Percentiles rank a stretch among this genome's conserved stretches.
Evolutionary conservation across 2,329 filamentous ascomycete genomes (phyloP).

Genomic region (Botrytis tulipae): DNA sequence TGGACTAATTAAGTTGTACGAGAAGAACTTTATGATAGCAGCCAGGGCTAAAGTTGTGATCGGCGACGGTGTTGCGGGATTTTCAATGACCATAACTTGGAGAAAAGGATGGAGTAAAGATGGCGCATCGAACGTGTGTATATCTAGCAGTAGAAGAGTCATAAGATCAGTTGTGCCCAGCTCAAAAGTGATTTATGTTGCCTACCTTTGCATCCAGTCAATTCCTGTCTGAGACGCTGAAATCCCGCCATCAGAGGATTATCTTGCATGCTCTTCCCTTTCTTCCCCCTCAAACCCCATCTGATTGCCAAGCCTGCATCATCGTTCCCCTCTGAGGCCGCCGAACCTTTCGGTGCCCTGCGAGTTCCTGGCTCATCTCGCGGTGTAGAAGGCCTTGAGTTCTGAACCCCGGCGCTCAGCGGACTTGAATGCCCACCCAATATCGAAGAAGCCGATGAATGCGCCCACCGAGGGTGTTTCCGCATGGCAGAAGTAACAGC

Average conservation of each 20-base stretch:
- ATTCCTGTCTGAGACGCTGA: constrained; percentile 80
- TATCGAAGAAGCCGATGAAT: constrained; percentile 94
- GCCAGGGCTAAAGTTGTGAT: constrained; percentile 94
- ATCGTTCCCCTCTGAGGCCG: constrained; percentile 44
- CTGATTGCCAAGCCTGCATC: constrained; percentile 69
- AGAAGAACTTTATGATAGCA: constrained; percentile 93
- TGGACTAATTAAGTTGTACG: constrained; percentile 85
- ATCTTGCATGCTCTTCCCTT: constrained; percentile 95
- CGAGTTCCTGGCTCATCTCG: constrained; percentile 32
- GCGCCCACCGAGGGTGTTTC: constrained; percentile 92
- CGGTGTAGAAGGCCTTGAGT: constrained; percentile 47
- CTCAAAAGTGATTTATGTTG: constrained; percentile 4
- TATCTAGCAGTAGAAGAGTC: constrained; percentile 55
- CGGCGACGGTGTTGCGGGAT: constrained; percentile 90
- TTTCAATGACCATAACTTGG: constrained; percentile 95
- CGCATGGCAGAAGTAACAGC: constrained; percentile 97
- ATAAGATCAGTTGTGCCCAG: constrained; percentile 27
- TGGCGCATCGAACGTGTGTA: constrained; percentile 83
- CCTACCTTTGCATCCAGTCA: constrained; percentile 79
- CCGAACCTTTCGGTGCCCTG: constrained; percentile 30
- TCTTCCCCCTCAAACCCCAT: constrained; percentile 93
- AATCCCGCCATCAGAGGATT: constrained; percentile 96
- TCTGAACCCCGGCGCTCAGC: constrained; percentile 41
- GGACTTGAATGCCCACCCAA: constrained; percentile 66
- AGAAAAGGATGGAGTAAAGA: constrained; percentile 89